Base-by-base conservation (phyloP, 139 green algal species). In the Dunaliella primolecta region DNA sequence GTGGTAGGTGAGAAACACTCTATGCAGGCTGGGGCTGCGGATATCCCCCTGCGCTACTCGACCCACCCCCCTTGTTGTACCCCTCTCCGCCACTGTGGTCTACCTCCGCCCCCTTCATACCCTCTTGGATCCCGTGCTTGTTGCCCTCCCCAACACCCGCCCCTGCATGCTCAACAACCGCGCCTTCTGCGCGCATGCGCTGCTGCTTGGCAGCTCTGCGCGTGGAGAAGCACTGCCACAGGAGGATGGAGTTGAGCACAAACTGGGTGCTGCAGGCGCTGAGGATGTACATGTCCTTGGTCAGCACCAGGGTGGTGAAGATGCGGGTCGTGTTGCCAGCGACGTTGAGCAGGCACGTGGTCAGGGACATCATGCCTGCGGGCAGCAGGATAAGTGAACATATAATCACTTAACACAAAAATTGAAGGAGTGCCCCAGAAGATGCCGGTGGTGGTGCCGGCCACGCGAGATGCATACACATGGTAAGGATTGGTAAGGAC, bases 221-320 rank as follows among this genome's bases (percentile, higher is more conserved):
- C 46, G 46, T 64, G 46, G 46, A 64, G 46, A 64, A 64, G 46
- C 46, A 64, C 78, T 82, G 78, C 35, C 35, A 70, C 36, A 82
- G 36, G 1, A 82, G 24, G 23, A 31, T 32, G 35, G 78, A 25
- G 78, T 82, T 82, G 35, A 82, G 78, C 23, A 64, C 23, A 1
- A 35, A 64, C 81, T 88, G 84, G 1, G 64, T 85, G 36, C 83
- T 20, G 78, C 81, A 83, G 36, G 84, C 87, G 1, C 57, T 64
- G 38, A 90, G 85, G 37, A 90, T 82, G 46, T 88, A 78, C 31
- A 27, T 71, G 78, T 90, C 87, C 33, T 83, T 78, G 0, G 95
- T 96, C 21, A 96, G 87, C 75, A 94, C 90, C 0, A 91, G 24
- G 0, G 94, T 97, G 0, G 94, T 97, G 83, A 93, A 96, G 3